Evolutionary conservation across 2,329 filamentous ascomycete genomes (phyloP), one percentile per base, ranked within the genome.

Genomic region (Iodosphaeria phyllophila): DNA sequence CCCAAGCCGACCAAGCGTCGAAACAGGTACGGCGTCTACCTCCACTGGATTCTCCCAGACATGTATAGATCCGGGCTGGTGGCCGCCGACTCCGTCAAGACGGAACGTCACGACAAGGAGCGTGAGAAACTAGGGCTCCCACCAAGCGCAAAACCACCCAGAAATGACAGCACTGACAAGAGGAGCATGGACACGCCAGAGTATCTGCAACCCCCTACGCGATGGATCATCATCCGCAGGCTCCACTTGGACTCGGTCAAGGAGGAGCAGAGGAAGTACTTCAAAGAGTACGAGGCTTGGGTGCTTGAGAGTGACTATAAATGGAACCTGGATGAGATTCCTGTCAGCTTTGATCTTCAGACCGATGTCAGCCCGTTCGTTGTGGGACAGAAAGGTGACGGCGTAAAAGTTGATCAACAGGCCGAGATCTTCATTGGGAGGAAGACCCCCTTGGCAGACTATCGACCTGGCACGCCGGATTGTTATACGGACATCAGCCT

Each of bases 361-460:
- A 38, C 38, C 1, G 54, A 57, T 18, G 32, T 53, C 0, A 32
- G 51, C 0, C 54, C 54, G 0, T 58, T 49, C 24, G 34, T 58
- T 6, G 22, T 28, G 0, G 37, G 35, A 3, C 11, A 28, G 4
- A 23, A 18, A 0, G 34, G 31, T 8, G 14, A 13, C 5, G 23
- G 36, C 2, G 27, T 30, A 13, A 31, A 32, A 17, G 38, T 52
- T n/a, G 26, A 42, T 1, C 20, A 43, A 20, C 52, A 58, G 30
- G 52, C 52, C 4, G 52, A 56, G 29, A 36, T 52, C 6, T 56
- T 54, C 30, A 50, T 57, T 16, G 54, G 54, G 0, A 26, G 35
- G 5, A 48, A 48, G 30, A 37, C 25, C 2, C 20, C 24, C 4
- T 24, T 34, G 4, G 13, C 20, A 2, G 18, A 28, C 3, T 43